phyloP scores from a whole-genome alignment of 129 eudicot genomes.

The Smallanthus sonchifolius region DNA sequence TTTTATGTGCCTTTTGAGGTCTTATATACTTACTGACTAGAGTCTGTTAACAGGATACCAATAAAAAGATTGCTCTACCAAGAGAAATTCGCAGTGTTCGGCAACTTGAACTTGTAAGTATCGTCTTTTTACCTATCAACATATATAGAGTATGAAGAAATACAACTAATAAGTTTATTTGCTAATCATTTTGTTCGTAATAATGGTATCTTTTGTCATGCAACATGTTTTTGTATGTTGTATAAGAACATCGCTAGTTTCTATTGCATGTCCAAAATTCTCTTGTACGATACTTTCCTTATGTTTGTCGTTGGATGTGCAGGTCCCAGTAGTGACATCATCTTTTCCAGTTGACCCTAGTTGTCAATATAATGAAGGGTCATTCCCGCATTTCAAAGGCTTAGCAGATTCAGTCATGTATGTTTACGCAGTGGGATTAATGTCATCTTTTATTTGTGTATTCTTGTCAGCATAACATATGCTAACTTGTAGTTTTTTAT shows the following conservation, averaged over 20 bases:
- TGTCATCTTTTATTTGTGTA: constrained; percentile 5
- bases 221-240: not conserved
- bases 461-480: constrained; percentile 17
- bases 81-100: constrained; percentile 91
- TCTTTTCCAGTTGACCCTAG: constrained; percentile 75
- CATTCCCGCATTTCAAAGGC: constrained; percentile 90
- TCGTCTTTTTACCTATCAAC: not conserved
- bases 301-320: constrained; percentile 27
- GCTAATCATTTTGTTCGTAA: not conserved
- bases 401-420: constrained; percentile 86
- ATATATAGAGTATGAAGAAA: not conserved
- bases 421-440: constrained; percentile 22
- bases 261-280: not conserved
- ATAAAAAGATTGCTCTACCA: constrained; percentile 70
- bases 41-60: constrained; percentile 65
- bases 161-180: constrained; percentile 4
- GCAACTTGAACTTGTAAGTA: constrained; percentile 85
- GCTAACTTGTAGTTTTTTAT: constrained; percentile 14
- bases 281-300: not conserved
- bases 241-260: not conserved
- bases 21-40: constrained; percentile 14
- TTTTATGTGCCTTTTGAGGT: not conserved
- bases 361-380: constrained; percentile 81
- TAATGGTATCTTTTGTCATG: not conserved
- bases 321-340: constrained; percentile 95